phyloP scores from a whole-genome alignment of 164 flowering plant genomes.

The Tetrastigma voinierianum region DNA sequence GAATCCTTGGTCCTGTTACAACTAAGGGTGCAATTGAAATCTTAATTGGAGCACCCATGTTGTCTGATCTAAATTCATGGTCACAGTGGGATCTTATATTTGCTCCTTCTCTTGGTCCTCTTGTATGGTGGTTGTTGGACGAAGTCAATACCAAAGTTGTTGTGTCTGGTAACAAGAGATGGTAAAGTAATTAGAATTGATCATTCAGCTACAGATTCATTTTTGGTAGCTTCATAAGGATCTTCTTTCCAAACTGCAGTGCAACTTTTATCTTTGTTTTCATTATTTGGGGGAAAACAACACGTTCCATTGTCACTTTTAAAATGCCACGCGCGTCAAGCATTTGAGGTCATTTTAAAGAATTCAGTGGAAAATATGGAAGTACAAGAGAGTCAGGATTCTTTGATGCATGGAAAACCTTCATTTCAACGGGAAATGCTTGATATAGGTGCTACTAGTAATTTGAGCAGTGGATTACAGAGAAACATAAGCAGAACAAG shows the following conservation, averaged over 20 bases:
- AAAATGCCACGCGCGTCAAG: conserved; percentile 59
- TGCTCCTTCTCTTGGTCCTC: conserved; percentile 91
- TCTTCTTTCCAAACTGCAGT: conserved; percentile 77
- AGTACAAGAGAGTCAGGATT: conserved; percentile 7
- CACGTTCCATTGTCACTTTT: conserved; percentile 69
- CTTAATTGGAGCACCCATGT: conserved; percentile 74
- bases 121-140: conserved; percentile 67
- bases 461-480: conserved; percentile 9
- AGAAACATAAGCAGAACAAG: conserved; percentile 3
- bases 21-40: conserved; percentile 66
- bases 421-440: conserved; percentile 4
- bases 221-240: conserved; percentile 64
- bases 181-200: conserved; percentile 76
- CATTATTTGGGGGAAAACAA: conserved; percentile 61
- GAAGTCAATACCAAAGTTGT: conserved; percentile 51
- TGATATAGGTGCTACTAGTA: conserved; percentile 11
- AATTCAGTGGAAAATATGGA: conserved; percentile 37
- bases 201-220: conserved; percentile 68
- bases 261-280: conserved; percentile 57
- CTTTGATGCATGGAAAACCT: conserved; percentile 16
- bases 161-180: conserved; percentile 68
- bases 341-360: conserved; percentile 64
- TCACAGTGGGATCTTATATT: conserved; percentile 84
- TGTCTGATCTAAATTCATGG: conserved; percentile 73
- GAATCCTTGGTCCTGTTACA: conserved; percentile 34